These are phyloP conservation scores for Lactarius hatsudake DNA, from an alignment of 768 basidiomycete genomes.

Conservation along the genomic window DNA sequence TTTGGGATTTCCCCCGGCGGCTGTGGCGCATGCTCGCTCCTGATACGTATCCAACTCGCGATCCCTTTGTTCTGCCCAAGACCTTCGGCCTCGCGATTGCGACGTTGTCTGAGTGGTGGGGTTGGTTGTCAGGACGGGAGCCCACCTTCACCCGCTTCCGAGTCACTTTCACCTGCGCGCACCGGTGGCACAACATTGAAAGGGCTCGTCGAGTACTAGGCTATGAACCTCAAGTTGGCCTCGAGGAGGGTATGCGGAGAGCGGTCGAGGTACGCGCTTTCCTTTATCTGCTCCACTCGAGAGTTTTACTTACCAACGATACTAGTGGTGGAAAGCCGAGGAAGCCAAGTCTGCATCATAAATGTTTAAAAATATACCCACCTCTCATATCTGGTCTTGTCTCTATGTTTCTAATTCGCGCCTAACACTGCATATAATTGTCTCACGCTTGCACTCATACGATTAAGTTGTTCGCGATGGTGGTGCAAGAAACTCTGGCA, in stretches of 20 bases:
- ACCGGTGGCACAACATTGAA: constrained; percentile 91
- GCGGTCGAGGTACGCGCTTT: constrained; percentile 65
- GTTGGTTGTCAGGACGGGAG: constrained; percentile 71
- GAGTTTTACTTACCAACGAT: neutral
- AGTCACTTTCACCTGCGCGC: constrained; percentile 74
- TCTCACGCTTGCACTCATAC: neutral
- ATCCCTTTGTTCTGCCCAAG: constrained; percentile 53
- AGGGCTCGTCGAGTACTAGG: constrained; percentile 87
- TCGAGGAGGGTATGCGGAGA: constrained; percentile 82
- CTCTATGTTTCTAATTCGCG: neutral
- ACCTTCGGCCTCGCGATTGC: constrained; percentile 70
- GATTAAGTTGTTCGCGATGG: neutral
- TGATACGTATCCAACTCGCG: constrained; percentile 50
- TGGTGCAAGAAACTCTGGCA: neutral
- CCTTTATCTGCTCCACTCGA: neutral
- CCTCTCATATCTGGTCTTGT: neutral
- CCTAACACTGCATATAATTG: neutral
- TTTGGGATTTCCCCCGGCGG: constrained; percentile 88
- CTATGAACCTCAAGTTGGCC: constrained; percentile 86
- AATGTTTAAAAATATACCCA: neutral
- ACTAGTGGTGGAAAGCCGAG: constrained; percentile 28
- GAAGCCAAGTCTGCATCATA: constrained; percentile 23
- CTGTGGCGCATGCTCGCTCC: constrained; percentile 64
- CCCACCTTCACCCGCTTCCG: constrained; percentile 84
- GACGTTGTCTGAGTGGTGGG: constrained; percentile 67